These are phyloP conservation scores for Theileria equi DNA, from an alignment of 169 alveolate genomes.

Conservation along the genomic window DNA sequence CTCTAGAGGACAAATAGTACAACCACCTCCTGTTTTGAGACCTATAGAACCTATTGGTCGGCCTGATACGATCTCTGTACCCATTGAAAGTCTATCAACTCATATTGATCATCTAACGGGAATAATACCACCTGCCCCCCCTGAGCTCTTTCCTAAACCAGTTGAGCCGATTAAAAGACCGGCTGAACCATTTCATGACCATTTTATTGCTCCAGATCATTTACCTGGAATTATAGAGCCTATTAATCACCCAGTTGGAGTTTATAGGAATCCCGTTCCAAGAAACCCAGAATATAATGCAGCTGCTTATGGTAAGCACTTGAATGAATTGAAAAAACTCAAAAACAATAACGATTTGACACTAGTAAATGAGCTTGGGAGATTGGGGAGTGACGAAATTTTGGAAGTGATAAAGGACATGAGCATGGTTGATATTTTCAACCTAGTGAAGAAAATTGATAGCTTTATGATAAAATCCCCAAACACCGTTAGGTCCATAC, in stretches of 20 bases:
- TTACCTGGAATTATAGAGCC: too few relatives aligned
- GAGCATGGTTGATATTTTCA: constrained; percentile 50
- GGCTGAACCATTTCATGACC: not conserved
- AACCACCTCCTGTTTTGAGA: constrained; percentile 5
- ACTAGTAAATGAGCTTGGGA: constrained; percentile 21
- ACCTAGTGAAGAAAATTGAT: constrained; percentile 35
- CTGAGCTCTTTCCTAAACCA: not conserved
- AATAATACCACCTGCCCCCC: too few relatives aligned
- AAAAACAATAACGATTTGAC: constrained; percentile 2
- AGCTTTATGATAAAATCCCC: constrained; percentile 25
- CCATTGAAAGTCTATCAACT: too few relatives aligned
- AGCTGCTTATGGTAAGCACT: too few relatives aligned
- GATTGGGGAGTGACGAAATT: constrained; percentile 27
- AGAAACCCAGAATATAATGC: too few relatives aligned
- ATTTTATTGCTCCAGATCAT: not conserved
- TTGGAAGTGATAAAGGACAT: constrained; percentile 18
- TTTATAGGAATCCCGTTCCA: too few relatives aligned
- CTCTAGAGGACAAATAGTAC: constrained; percentile 13
- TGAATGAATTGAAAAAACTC: constrained; percentile 7
- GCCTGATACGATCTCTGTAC: too few relatives aligned
- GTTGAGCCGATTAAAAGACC: not conserved
- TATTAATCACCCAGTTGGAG: too few relatives aligned
- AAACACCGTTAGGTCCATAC: constrained; percentile 31
- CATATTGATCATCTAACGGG: too few relatives aligned
- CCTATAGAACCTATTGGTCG: constrained; percentile 5